Conservation (phyloP, 805 yeast species). For the Candida wancherniae region DNA sequence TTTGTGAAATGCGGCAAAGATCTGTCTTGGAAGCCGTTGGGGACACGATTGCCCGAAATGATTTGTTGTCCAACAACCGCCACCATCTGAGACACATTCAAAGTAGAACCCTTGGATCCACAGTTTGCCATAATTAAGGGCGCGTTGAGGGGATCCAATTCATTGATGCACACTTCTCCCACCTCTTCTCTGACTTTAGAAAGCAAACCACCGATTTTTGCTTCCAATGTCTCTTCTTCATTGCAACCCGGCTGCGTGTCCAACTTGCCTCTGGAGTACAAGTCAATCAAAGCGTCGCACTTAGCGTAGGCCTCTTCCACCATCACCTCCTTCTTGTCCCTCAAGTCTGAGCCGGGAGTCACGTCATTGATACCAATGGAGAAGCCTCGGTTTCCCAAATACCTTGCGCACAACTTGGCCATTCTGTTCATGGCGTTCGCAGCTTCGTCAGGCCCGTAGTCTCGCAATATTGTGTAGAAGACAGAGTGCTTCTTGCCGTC, state of each 20-base stretch:
- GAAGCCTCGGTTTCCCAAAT: slow-evolving; percentile 90
- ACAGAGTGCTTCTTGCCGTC: slow-evolving; percentile 98
- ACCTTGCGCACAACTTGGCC: slow-evolving; percentile 98
- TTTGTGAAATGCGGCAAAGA: slow-evolving; percentile 95
- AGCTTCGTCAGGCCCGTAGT: slow-evolving; percentile 95
- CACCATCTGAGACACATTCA: slow-evolving; percentile 99
- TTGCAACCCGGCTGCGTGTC: slow-evolving; percentile 99
- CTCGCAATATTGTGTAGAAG: slow-evolving; percentile 90
- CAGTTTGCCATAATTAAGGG: slow-evolving; percentile 99
- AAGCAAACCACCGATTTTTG: slow-evolving; percentile 91
- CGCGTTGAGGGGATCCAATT: slow-evolving; percentile 84
- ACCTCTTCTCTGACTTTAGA: slow-evolving; percentile 98
- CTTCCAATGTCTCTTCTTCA: slow-evolving; percentile 96
- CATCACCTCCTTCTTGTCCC: slow-evolving; percentile 73
- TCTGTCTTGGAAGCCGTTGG: slow-evolving; percentile 99
- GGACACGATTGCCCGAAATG: slow-evolving; percentile 97
- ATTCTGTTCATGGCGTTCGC: slow-evolving; percentile 95
- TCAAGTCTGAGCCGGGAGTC: slow-evolving; percentile 81
- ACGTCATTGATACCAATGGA: slow-evolving; percentile 97
- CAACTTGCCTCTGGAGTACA: slow-evolving; percentile 75
- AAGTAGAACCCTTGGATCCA: slow-evolving; percentile 97
- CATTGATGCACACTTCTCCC: slow-evolving; percentile 94
- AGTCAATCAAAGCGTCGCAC: slow-evolving; percentile 84
- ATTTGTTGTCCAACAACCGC: slow-evolving; percentile 99
- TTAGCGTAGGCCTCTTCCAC: slow-evolving; percentile 86